phyloP scores from a whole-genome alignment of 2,329 filamentous ascomycete genomes.

The Cladosporium sp. region DNA sequence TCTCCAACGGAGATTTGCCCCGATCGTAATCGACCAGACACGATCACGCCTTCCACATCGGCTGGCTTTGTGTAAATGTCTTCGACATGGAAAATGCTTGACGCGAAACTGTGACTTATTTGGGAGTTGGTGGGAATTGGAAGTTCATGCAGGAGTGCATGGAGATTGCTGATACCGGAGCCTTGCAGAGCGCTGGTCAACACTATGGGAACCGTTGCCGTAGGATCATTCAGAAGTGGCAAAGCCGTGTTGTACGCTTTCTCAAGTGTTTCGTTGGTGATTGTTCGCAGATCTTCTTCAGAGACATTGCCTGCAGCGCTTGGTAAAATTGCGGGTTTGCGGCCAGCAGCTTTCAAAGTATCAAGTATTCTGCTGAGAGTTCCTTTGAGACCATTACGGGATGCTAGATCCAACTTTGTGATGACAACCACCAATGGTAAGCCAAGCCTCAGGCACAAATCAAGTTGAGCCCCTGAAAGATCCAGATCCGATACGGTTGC shows the following conservation, averaged over 20 bases:
- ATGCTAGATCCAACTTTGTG: constrained; percentile 88
- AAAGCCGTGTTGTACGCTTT: constrained; percentile 56
- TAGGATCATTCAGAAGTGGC: constrained; percentile 50
- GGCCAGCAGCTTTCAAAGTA: constrained; percentile 71
- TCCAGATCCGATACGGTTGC: constrained; percentile 57
- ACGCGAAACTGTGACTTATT: background rate
- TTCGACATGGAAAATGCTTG: constrained; percentile 77
- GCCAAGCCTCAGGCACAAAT: constrained; percentile 78
- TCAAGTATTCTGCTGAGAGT: constrained; percentile 74
- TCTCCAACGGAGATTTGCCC: constrained; percentile 78
- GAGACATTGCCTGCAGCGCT: constrained; percentile 29
- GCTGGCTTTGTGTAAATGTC: constrained; percentile 73
- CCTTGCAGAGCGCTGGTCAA: constrained; percentile 86
- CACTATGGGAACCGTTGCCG: constrained; percentile 72
- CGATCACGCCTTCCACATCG: constrained; percentile 52
- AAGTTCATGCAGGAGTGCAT: constrained; percentile 75
- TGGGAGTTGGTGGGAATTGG: constrained; percentile 55
- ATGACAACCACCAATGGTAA: constrained; percentile 79
- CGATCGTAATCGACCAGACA: constrained; percentile 81
- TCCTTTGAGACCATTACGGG: constrained; percentile 66
- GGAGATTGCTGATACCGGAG: constrained; percentile 74
- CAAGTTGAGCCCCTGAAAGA: constrained; percentile 75
- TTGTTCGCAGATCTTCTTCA: constrained; percentile 55
- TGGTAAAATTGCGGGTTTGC: constrained; percentile 70
- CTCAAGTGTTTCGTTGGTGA: constrained; percentile 60